phyloP scores from a whole-genome alignment of 2,329 filamentous ascomycete species.

The Torrubiellomyces zombiae region DNA sequence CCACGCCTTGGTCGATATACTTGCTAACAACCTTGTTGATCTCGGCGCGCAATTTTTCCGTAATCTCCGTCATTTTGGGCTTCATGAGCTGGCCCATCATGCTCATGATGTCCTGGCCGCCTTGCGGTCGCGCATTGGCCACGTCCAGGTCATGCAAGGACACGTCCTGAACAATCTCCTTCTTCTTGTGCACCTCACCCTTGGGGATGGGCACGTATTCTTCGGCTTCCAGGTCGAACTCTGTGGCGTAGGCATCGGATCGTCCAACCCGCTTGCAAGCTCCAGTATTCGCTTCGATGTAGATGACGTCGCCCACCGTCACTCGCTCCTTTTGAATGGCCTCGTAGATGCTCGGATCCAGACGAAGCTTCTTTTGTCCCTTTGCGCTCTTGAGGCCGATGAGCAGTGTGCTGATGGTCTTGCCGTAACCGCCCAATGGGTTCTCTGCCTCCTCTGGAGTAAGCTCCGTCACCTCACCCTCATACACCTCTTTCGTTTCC shows the following conservation, averaged over 20 bases:
- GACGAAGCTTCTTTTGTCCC: slow-evolving; percentile 91
- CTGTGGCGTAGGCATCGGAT: slow-evolving; percentile 92
- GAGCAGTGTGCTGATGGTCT: slow-evolving; percentile 89
- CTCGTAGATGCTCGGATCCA: slow-evolving; percentile 98
- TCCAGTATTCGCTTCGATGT: slow-evolving; percentile 97
- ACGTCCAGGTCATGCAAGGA: slow-evolving; percentile 93
- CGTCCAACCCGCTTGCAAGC: slow-evolving; percentile 93
- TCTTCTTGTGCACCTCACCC: slow-evolving; percentile 99
- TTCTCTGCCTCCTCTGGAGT: slow-evolving; percentile 98
- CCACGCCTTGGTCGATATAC: slow-evolving; percentile 96
- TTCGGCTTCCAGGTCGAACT: slow-evolving; percentile 96
- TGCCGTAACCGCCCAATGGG: slow-evolving; percentile 86
- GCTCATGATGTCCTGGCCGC: slow-evolving; percentile 98
- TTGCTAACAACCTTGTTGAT: slow-evolving; percentile 99
- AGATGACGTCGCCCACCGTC: slow-evolving; percentile 90
- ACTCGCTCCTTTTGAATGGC: slow-evolving; percentile 98
- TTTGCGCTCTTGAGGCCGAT: slow-evolving; percentile 91
- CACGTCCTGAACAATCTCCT: slow-evolving; percentile 98
- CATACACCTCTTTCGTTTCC: slow-evolving; percentile 98
- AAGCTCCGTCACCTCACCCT: slow-evolving; percentile 94
- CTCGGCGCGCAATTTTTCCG: slow-evolving; percentile 84
- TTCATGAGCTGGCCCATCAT: slow-evolving; percentile 99
- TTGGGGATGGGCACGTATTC: slow-evolving; percentile 98
- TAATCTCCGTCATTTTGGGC: slow-evolving; percentile 98
- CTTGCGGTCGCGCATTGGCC: slow-evolving; percentile 86